Evolutionary conservation across 768 basidiomycete species (phyloP).

Genomic region (Mycena sanguinolenta): DNA sequence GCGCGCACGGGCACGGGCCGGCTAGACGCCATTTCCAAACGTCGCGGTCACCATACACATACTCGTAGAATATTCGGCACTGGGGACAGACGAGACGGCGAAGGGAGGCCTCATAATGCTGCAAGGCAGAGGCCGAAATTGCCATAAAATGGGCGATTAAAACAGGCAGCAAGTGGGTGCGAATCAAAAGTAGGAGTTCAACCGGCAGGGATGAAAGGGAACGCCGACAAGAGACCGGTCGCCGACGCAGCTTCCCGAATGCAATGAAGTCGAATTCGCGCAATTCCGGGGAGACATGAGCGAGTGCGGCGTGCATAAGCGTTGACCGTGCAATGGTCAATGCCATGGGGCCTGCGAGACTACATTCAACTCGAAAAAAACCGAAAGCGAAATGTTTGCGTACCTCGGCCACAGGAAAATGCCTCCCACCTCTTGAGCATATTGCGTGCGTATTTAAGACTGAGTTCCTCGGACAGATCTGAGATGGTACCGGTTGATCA

Average conservation of each 20-base stretch:
- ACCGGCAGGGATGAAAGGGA: conserved; percentile 53
- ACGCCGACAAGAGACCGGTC: conserved; percentile 7
- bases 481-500: too few species aligned
- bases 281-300: conserved; percentile 61
- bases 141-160: conserved; percentile 57
- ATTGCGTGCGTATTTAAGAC: conserved; percentile 27
- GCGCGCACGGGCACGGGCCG: conserved; percentile 54
- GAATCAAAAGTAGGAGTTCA: conserved; percentile 68
- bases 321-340: conserved; percentile 56
- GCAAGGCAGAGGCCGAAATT: conserved; percentile 58
- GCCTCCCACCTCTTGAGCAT: not conserved
- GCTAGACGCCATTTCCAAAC: conserved; percentile 51
- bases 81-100: conserved; percentile 53
- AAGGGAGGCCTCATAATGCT: conserved; percentile 55
- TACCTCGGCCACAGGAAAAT: not conserved
- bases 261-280: conserved; percentile 57
- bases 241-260: conserved; percentile 28
- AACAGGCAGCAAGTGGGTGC: conserved; percentile 58
- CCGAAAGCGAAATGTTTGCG: conserved; percentile 5
- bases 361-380: conserved; percentile 1
- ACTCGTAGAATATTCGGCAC: conserved; percentile 51
- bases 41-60: conserved; percentile 54
- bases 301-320: conserved; percentile 68
- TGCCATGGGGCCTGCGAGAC: conserved; percentile 38
- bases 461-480: conserved; percentile 20